Evolutionary conservation across 805 yeast species (phyloP).

Genomic region (Candida endomychidarum): DNA sequence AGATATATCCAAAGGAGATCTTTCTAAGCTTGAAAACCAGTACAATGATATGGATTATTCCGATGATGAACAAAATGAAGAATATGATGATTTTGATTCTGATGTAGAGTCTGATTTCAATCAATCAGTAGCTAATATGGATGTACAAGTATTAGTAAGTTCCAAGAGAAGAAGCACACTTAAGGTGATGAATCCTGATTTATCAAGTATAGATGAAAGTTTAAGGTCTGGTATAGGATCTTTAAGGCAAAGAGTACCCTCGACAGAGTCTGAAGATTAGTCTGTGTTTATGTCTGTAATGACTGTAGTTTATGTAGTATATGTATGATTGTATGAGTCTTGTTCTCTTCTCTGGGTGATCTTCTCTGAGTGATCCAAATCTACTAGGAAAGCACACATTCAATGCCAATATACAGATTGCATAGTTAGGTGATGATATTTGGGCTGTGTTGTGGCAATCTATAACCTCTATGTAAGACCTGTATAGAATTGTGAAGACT

Average conservation of each 20-base stretch:
- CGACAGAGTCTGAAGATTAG: not conserved
- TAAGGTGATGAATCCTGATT: conserved; percentile 61
- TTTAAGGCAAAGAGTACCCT: conserved; percentile 11
- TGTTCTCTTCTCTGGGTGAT: no score
- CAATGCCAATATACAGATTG: no score
- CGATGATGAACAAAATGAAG: not conserved
- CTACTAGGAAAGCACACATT: no score
- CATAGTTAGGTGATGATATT: no score
- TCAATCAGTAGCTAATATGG: conserved; percentile 24
- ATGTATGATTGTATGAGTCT: no score
- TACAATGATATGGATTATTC: conserved; percentile 12
- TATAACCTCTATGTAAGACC: no score
- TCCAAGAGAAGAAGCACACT: conserved; percentile 61
- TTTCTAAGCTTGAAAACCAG: not conserved
- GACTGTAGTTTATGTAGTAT: not conserved
- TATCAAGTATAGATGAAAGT: conserved; percentile 6
- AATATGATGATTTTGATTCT: conserved; percentile 10
- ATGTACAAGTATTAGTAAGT: conserved; percentile 71
- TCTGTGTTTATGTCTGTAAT: no score
- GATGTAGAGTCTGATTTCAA: conserved; percentile 9
- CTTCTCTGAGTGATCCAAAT: no score
- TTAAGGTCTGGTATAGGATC: no score
- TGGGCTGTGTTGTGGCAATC: no score
- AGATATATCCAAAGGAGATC: not conserved
- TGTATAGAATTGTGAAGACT: no score